Evolutionary conservation across 148 eudicot species (phyloP).

Genomic region (Cornus kousa): DNA sequence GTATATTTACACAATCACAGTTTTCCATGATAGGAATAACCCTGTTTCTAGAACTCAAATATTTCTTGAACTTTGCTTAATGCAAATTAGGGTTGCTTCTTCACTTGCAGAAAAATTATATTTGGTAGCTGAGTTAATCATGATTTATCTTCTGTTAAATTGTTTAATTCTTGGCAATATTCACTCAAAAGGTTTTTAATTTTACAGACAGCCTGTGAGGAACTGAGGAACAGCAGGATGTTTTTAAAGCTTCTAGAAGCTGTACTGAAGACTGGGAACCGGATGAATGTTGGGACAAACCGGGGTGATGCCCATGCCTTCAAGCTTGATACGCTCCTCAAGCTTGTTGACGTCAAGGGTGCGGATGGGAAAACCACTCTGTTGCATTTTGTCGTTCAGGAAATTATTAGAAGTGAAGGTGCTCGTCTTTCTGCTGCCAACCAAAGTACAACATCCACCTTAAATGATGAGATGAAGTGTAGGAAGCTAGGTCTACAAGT

Average conservation of each 20-base stretch:
- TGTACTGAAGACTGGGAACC: conserved; percentile 36
- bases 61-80: not conserved
- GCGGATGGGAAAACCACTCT: conserved; percentile 36
- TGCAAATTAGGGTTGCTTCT: not conserved
- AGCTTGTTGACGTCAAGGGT: conserved; percentile 33
- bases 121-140: not conserved
- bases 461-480: conserved; percentile 9
- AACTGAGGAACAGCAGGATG: conserved; percentile 30
- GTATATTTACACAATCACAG: not conserved
- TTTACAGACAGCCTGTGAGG: conserved; percentile 31
- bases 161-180: not conserved
- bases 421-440: conserved; percentile 22
- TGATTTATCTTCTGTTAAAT: not conserved
- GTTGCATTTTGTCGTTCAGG: conserved; percentile 36
- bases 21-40: not conserved
- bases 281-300: conserved; percentile 33
- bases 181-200: not conserved
- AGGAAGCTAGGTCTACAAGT: conserved; percentile 25
- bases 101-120: not conserved
- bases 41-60: not conserved
- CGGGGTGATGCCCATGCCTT: conserved; percentile 38
- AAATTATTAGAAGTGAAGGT: conserved; percentile 31
- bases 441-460: conserved; percentile 20
- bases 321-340: conserved; percentile 38
- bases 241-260: conserved; percentile 38